Base-by-base conservation (phyloP, 176 grass and related monocot species). In the Saccharum officinarum region DNA sequence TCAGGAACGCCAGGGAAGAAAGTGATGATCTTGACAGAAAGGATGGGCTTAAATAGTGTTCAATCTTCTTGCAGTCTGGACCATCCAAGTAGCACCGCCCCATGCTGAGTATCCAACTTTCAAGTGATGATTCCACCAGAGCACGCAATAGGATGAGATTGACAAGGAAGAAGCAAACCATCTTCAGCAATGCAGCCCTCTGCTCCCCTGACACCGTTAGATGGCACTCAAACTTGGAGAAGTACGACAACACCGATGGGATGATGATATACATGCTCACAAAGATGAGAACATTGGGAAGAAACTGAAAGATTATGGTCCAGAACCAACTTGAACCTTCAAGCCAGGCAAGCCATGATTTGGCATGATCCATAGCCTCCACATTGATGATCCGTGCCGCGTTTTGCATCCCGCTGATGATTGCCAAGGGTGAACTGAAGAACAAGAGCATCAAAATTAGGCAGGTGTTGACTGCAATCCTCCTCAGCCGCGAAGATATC, bases 81-180 rank as follows among this genome's bases (percentile, higher is more conserved):
- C 86, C 78, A 85, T 94, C 93, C 69, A 99, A 87, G 85, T 99
- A 99, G 80, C 97, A 99, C 25, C 89, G 86, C 13, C 97, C 97
- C 93, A 99, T 86, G 73, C 90, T 89, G 57, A 99, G 89, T 59
- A 99, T 95, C 81, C 89, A 92, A 69, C 90, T 92, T 86, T 99
- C 97, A 54, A 99, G 93, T 0, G 97, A 99, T 0, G 97, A 99
- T 74, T 99, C 97, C 36, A 99, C 93, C 81, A 99, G 63, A 0
- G 90, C 97, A n/a, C 93, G 91, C 85, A 99, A 80, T 8, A 99
- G 46, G 22, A 99, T 99, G 55, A 99, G 94, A 91, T 99, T 99
- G 11, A 99, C 97, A 34, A 99, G 85, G 89, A 99, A 99, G 79
- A 99, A 99, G 84, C 97, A 99, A 87, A 99, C 97, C 97, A 99